These are phyloP conservation scores for Neonothopanus nambi DNA, from an alignment of 1,284 basidiomycete species.

Conservation along the genomic window DNA sequence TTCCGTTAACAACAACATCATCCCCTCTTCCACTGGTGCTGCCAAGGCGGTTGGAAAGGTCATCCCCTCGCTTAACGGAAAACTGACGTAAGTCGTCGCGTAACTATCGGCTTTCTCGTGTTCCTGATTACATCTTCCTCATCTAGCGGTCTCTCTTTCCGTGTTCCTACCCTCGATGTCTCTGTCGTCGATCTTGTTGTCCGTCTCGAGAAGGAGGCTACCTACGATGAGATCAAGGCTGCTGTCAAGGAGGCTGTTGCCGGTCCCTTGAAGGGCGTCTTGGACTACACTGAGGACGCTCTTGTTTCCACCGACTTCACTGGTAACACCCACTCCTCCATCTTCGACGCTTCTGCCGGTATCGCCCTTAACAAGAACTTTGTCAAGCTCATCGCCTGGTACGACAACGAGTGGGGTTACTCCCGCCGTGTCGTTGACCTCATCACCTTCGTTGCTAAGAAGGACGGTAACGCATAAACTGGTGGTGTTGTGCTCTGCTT, in stretches of 20 bases:
- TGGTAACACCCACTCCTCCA: constrained; percentile 76
- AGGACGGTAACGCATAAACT: constrained; percentile 44
- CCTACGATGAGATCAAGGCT: constrained; percentile 92
- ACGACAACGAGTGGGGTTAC: constrained; percentile 98
- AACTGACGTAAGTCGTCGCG: constrained; percentile 72
- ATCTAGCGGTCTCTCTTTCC: constrained; percentile 90
- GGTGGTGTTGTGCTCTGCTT: too few species aligned
- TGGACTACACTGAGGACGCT: constrained; percentile 94
- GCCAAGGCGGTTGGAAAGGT: constrained; percentile 99
- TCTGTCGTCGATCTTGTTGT: constrained; percentile 98
- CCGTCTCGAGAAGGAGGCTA: constrained; percentile 84
- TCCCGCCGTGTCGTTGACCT: constrained; percentile 94
- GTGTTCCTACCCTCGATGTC: constrained; percentile 95
- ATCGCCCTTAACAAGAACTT: constrained; percentile 94
- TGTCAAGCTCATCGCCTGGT: constrained; percentile 95
- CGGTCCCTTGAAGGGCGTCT: constrained; percentile 75
- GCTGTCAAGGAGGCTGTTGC: constrained; percentile 84
- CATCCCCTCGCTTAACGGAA: constrained; percentile 96
- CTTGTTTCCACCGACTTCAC: constrained; percentile 96
- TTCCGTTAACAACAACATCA: constrained; percentile 97
- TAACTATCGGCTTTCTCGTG: constrained; percentile 1
- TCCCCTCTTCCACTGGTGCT: constrained; percentile 98
- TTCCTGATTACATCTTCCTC: neutral
- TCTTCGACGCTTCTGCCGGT: constrained; percentile 93
- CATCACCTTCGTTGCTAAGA: constrained; percentile 79